Base-by-base conservation (phyloP, 306 rosid genomes). In the Luffa acutangula region DNA sequence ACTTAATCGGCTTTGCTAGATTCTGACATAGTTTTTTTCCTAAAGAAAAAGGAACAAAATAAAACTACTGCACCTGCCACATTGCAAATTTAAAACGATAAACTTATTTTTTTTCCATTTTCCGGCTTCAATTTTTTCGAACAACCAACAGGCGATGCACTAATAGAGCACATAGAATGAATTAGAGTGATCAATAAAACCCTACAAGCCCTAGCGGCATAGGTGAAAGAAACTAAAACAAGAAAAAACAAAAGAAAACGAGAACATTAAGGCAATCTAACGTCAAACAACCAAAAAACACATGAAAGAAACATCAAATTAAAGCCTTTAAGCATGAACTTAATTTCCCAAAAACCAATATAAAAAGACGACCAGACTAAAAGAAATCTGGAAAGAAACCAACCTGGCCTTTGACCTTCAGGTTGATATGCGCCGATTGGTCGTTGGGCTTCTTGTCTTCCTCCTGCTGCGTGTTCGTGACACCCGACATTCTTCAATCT, bases 321-420 rank as follows among this genome's bases (percentile, higher is more conserved):
- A 3, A 49, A 72, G n/a, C 2, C 12, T 48, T 46, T 3, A 1
- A 72, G 25, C 13, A 13, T 31, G 12, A 46, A 13, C 21, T 12
- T 70, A 2, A 25, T 2, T 49, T 13, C 62, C 2, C 2, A 77
- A 33, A 43, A n/a, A 52, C 31, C 14, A 69, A 1, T 67, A 13
- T 21, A 9, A 37, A 18, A 7, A 6, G 1, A 5, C 9, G 2
- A 13, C 4, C n/a, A 15, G 11, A 15, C 3, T 1, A 62, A 31
- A 37, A 12, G 21, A 6, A 64, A 62, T 13, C 6, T 4, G 7
- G 8, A 13, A 10, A 11, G 20, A 81, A 48, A 78, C 43, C 73
- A 81, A 93, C 97, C 96, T 93, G 96, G 65, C 96, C 90, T 80
- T 90, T 90, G 80, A 93, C 97, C 83, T 90, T 93, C 75, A 93